These are phyloP conservation scores for Chalaropsis thielavioides DNA, from an alignment of 2,329 filamentous ascomycete genomes.

Conservation along the genomic window DNA sequence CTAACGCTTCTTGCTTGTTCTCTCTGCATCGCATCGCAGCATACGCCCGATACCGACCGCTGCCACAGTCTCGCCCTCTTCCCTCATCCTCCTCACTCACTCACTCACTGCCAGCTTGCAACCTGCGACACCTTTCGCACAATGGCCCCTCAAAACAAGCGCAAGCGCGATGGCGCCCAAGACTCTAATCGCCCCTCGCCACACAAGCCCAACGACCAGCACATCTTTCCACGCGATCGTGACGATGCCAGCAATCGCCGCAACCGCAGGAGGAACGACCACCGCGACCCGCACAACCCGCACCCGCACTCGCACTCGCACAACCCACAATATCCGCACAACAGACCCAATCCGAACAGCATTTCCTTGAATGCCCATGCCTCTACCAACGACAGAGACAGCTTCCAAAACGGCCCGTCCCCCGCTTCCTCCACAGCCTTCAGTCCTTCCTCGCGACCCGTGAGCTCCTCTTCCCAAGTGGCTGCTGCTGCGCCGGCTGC, in stretches of 20 bases:
- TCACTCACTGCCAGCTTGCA: neutral
- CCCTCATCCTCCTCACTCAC: neutral
- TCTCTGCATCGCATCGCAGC: neutral
- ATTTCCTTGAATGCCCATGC: neutral
- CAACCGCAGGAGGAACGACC: conserved; percentile 33
- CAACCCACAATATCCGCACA: conserved; percentile 30
- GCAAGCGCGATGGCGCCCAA: conserved; percentile 36
- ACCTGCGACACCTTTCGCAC: conserved; percentile 18
- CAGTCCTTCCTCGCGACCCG: conserved; percentile 11
- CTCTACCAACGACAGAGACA: conserved; percentile 6
- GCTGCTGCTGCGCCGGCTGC: neutral
- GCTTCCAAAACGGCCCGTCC: conserved; percentile 6
- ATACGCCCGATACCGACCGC: neutral
- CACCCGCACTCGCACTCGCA: conserved; percentile 18
- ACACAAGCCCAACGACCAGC: conserved; percentile 44
- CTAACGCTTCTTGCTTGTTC: too few species aligned
- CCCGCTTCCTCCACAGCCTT: conserved; percentile 14
- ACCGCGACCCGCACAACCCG: conserved; percentile 37
- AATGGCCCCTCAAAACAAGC: conserved; percentile 48
- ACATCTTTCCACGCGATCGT: conserved; percentile 43
- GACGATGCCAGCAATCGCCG: conserved; percentile 30
- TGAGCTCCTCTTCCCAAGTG: conserved; percentile 16
- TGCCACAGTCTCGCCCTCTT: neutral
- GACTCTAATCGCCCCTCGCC: conserved; percentile 40
- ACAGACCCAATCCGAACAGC: conserved; percentile 21